Evolutionary conservation across 345 rosid species (phyloP).

Genomic region (Dipteronia sinensis): DNA sequence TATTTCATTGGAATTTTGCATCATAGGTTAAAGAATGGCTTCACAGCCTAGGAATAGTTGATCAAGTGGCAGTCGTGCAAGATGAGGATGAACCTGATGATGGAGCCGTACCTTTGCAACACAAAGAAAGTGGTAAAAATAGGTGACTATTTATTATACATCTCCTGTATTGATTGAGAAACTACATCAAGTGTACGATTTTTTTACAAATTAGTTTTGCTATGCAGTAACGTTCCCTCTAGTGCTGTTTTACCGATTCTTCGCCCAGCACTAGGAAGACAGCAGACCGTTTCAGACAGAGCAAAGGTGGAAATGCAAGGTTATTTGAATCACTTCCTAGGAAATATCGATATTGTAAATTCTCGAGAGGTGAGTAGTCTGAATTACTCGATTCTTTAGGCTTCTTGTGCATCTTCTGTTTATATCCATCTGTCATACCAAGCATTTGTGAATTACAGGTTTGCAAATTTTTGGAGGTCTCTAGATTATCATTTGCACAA

Average conservation of each 20-base stretch:
- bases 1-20: conserved; percentile 5
- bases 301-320: conserved; percentile 90
- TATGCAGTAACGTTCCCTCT: conserved; percentile 74
- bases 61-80: conserved; percentile 65
- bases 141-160: conserved; percentile 41
- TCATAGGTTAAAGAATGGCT: conserved; percentile 90
- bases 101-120: conserved; percentile 68
- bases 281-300: conserved; percentile 61
- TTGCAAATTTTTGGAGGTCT: conserved; percentile 90
- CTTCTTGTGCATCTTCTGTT: not conserved
- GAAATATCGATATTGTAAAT: conserved; percentile 82
- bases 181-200: not conserved
- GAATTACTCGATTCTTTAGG: not conserved
- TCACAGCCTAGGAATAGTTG: conserved; percentile 79
- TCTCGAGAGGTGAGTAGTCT: conserved; percentile 64
- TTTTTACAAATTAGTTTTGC: conserved; percentile 12
- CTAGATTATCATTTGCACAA: conserved; percentile 72
- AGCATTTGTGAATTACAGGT: conserved; percentile 47
- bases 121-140: conserved; percentile 66
- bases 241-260: conserved; percentile 73
- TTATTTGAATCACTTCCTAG: conserved; percentile 83
- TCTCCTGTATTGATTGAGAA: not conserved
- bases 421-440: not conserved
- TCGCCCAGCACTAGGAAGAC: conserved; percentile 68
- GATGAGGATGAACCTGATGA: conserved; percentile 95